Conservation (phyloP, 495 filamentous ascomycete species). For the Neurospora sp. region DNA sequence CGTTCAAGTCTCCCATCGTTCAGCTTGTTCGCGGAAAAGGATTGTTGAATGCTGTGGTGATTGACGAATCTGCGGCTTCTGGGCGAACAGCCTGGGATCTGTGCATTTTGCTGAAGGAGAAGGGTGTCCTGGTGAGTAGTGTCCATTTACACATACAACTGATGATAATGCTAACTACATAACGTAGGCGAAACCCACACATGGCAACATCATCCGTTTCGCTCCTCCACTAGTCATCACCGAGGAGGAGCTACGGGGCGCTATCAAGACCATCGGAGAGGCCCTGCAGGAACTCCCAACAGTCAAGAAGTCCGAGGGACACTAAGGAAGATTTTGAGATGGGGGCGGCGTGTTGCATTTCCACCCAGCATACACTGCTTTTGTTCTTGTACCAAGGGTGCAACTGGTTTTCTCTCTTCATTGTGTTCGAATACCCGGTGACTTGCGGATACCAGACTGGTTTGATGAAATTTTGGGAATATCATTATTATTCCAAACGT, state of each 20-base stretch:
- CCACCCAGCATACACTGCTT: background rate
- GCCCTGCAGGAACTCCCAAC: conserved; percentile 55
- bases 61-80: conserved; percentile 78
- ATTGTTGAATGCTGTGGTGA: conserved; percentile 89
- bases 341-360: background rate
- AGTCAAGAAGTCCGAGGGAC: conserved; percentile 17
- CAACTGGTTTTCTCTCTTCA: background rate
- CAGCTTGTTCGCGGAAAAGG: conserved; percentile 83
- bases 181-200: conserved; percentile 86
- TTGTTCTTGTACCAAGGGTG: background rate
- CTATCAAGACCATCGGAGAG: conserved; percentile 63
- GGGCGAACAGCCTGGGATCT: conserved; percentile 95
- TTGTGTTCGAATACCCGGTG: background rate
- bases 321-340: conserved; percentile 6
- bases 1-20: conserved; percentile 69
- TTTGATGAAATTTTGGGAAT: background rate
- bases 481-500: background rate
- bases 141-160: background rate
- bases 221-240: conserved; percentile 82
- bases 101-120: conserved; percentile 90
- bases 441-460: background rate
- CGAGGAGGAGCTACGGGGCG: conserved; percentile 72
- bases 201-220: conserved; percentile 94
- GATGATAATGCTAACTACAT: background rate
- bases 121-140: conserved; percentile 72